phyloP scores from a whole-genome alignment of 192 early-diverging fungal genomes.

The Bifiguratus adelaidae region DNA sequence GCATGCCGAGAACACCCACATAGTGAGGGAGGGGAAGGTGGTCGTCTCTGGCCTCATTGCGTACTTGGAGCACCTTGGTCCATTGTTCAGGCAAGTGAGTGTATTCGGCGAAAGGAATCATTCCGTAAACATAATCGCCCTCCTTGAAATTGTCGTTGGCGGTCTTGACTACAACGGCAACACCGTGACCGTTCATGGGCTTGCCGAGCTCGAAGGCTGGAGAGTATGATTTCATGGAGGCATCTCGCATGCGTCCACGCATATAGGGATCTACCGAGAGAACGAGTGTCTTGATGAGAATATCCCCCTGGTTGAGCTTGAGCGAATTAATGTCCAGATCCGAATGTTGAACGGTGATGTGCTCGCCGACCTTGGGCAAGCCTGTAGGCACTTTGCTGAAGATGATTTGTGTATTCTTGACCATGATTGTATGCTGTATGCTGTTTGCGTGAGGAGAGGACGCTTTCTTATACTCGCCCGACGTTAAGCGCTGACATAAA shows the following conservation, averaged over 20 bases:
- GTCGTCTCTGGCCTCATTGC: constrained; percentile 22
- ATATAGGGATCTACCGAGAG: constrained; percentile 73
- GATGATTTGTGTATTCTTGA: constrained; percentile 28
- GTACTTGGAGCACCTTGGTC: constrained; percentile 10
- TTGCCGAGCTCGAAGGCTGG: constrained; percentile 42
- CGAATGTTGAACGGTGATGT: constrained; percentile 31
- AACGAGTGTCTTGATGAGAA: constrained; percentile 48
- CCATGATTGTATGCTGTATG: too few relatives aligned
- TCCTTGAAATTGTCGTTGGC: constrained; percentile 38
- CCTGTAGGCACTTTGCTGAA: constrained; percentile 18
- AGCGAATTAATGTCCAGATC: constrained; percentile 30
- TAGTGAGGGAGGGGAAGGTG: constrained; percentile 44
- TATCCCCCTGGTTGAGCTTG: constrained; percentile 26
- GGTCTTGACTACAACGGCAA: constrained; percentile 57
- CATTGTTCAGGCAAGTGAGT: constrained; percentile 24
- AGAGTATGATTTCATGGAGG: constrained; percentile 26
- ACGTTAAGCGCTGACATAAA: too few relatives aligned
- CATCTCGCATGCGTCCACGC: constrained; percentile 50
- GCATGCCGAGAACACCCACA: constrained; percentile 68
- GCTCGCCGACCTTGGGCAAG: constrained; percentile 26
- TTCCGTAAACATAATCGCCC: constrained; percentile 55
- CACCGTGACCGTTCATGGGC: constrained; percentile 45
- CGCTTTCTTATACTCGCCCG: too few relatives aligned
- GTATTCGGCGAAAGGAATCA: constrained; percentile 46
- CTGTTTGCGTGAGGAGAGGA: too few relatives aligned